Evolutionary conservation across 768 basidiomycete genomes (phyloP).

Genomic region (Floccularia luteovirens): DNA sequence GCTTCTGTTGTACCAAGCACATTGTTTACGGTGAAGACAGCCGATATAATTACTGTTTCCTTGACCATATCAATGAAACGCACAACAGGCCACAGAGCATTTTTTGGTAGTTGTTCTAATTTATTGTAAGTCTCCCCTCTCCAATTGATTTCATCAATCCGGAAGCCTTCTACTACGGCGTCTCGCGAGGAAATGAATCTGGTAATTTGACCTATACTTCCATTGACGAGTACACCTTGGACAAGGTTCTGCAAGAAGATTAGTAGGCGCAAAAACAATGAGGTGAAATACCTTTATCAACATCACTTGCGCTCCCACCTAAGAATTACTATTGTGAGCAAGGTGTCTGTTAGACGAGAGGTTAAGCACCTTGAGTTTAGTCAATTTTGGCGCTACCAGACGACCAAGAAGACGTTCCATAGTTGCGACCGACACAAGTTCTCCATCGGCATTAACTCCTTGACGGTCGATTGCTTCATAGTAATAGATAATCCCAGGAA

Average conservation of each 20-base stretch:
- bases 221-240: constrained; percentile 67
- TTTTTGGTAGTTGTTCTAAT: neutral
- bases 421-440: constrained; percentile 21
- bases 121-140: neutral
- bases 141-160: constrained; percentile 15
- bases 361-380: constrained; percentile 38
- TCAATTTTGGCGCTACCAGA: constrained; percentile 46
- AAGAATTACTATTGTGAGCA: constrained; percentile 1
- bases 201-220: constrained; percentile 52
- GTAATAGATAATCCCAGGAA: constrained; percentile 26
- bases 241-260: constrained; percentile 43
- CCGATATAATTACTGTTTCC: constrained; percentile 43
- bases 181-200: constrained; percentile 37
- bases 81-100: constrained; percentile 48
- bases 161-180: constrained; percentile 25
- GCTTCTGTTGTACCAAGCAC: constrained; percentile 54
- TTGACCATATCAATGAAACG: constrained; percentile 42
- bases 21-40: constrained; percentile 59
- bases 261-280: neutral
- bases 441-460: constrained; percentile 36
- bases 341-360: constrained; percentile 2
- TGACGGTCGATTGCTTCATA: constrained; percentile 39
- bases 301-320: constrained; percentile 87
- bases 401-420: constrained; percentile 43
- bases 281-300: constrained; percentile 48